These are phyloP conservation scores for Phytopythium boreale DNA, from an alignment of 352 stramenopile genomes.

Conservation along the genomic window DNA sequence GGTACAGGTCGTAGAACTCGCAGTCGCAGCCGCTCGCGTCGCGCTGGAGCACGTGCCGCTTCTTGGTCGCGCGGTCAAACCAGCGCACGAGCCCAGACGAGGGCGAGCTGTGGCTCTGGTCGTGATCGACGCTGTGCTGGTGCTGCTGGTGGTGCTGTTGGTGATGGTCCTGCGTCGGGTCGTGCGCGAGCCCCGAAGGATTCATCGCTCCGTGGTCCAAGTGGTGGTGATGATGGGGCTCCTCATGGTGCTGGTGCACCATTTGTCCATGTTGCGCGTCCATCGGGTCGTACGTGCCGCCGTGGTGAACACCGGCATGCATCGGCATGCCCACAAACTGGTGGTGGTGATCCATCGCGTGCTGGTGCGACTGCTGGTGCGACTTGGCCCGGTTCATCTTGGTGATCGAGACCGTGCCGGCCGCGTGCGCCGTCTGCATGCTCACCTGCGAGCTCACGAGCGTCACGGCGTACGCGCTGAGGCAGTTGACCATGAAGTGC, in stretches of 20 bases:
- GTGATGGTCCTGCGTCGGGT: not conserved
- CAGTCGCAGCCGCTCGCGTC: slow-evolving; percentile 64
- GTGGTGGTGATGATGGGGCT: slow-evolving; percentile 2
- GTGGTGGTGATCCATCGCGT: slow-evolving; percentile 3
- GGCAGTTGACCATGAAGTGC: slow-evolving; percentile 67
- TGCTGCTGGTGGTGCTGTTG: not conserved
- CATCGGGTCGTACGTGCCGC: slow-evolving; percentile 4
- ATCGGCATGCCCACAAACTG: slow-evolving; percentile 1
- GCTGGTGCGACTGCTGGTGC: not conserved
- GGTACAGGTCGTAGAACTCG: slow-evolving; percentile 63
- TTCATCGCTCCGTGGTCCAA: not conserved
- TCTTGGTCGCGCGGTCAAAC: slow-evolving; percentile 52
- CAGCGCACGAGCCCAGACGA: slow-evolving; percentile 38
- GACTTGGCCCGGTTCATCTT: slow-evolving; percentile 17
- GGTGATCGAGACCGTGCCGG: slow-evolving; percentile 28
- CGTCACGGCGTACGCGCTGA: slow-evolving; percentile 60
- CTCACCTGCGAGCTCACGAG: slow-evolving; percentile 62
- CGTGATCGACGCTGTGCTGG: not conserved
- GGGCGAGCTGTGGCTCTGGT: not conserved
- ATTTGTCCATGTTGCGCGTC: not conserved
- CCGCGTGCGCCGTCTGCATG: slow-evolving; percentile 29
- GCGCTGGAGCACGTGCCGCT: slow-evolving; percentile 53
- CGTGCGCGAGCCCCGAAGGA: not conserved
- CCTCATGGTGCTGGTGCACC: not conserved
- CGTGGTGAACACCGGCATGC: not conserved